Evolutionary conservation across 805 yeast species (phyloP).

Genomic region (Kregervanrija delftensis): DNA sequence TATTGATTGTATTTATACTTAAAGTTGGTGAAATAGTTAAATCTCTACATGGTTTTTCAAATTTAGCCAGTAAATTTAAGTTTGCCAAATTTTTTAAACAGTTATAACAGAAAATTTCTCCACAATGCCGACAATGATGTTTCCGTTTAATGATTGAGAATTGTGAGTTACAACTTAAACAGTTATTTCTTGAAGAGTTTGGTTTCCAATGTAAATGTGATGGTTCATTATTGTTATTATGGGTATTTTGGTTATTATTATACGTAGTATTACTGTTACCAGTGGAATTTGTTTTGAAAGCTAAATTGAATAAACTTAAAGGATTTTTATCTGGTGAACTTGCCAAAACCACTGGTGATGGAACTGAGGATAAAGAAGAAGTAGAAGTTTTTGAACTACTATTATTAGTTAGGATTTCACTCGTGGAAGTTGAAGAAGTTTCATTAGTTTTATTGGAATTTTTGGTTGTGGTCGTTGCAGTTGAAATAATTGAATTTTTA

Average conservation of each 20-base stretch:
- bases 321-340: background rate
- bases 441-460: slow-evolving; percentile 3
- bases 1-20: background rate
- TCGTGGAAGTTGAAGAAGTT: slow-evolving; percentile 10
- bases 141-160: slow-evolving; percentile 28
- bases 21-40: slow-evolving; percentile 1
- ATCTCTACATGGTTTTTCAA: slow-evolving; percentile 21
- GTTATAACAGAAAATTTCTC: slow-evolving; percentile 36
- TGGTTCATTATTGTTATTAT: slow-evolving; percentile 31
- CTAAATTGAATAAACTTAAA: background rate
- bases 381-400: background rate
- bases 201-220: slow-evolving; percentile 49
- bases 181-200: slow-evolving; percentile 31
- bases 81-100: slow-evolving; percentile 26
- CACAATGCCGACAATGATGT: slow-evolving; percentile 50
- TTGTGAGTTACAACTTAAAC: slow-evolving; percentile 25
- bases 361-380: no score
- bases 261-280: no score
- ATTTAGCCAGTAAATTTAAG: slow-evolving; percentile 29
- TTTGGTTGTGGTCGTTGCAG: background rate
- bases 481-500: background rate
- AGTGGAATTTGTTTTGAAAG: no score
- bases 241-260: no score
- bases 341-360: no score
- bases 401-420: background rate